phyloP scores from a whole-genome alignment of 257 asterid genomes.

The Knoxia roxburghii region DNA sequence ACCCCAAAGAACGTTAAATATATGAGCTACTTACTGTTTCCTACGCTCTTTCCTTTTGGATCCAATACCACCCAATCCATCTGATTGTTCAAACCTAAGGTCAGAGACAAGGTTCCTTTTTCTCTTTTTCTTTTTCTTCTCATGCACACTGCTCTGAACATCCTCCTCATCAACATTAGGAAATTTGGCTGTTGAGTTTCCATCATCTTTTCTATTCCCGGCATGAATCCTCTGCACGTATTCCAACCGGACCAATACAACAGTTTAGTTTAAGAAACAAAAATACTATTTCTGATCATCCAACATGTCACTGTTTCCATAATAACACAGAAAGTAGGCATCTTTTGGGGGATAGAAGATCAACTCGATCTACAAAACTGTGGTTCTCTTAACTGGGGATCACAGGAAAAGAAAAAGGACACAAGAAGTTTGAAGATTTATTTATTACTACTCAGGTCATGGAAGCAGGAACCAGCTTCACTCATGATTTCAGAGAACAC shows the following conservation, averaged over 20 bases:
- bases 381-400: not conserved
- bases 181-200: slow-evolving; percentile 17
- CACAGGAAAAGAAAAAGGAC: not conserved
- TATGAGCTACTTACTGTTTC: slow-evolving; percentile 52
- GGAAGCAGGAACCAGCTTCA: not conserved
- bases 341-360: not conserved
- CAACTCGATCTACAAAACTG: not conserved
- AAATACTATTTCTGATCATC: not conserved
- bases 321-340: not conserved
- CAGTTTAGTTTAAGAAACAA: slow-evolving; percentile 1
- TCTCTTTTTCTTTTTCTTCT: slow-evolving; percentile 59
- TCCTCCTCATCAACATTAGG: slow-evolving; percentile 20
- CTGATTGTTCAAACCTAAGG: slow-evolving; percentile 60
- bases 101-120: slow-evolving; percentile 55
- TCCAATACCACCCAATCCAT: slow-evolving; percentile 33
- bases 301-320: not conserved
- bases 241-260: slow-evolving; percentile 12
- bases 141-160: slow-evolving; percentile 21
- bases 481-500: not conserved
- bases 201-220: slow-evolving; percentile 40
- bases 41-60: slow-evolving; percentile 74
- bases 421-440: not conserved
- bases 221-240: slow-evolving; percentile 29
- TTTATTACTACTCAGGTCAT: not conserved
- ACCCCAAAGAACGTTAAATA: slow-evolving; percentile 2